Percentiles rank a stretch among this genome's conserved stretches.
Conservation (phyloP, 1,284 basidiomycete species). For the Schizophyllum commune region DNA sequence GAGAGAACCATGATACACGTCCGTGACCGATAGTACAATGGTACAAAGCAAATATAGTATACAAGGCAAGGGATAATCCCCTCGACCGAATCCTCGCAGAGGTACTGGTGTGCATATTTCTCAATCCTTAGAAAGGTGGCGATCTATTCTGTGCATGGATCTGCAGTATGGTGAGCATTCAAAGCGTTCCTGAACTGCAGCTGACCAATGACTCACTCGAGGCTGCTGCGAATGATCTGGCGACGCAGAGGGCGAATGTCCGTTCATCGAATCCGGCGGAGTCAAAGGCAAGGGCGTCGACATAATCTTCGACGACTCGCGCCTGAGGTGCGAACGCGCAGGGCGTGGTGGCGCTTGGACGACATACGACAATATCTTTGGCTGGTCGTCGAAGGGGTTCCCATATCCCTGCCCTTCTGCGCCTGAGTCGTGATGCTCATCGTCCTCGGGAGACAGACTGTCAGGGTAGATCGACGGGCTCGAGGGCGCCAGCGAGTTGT, state of each 20-base stretch:
- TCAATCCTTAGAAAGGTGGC: no score
- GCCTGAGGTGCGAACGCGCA: constrained; percentile 34
- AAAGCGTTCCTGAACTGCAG: no score
- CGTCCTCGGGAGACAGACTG: constrained; percentile 34
- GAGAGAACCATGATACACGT: no score
- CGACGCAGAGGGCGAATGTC: constrained; percentile 20
- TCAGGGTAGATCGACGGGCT: constrained; percentile 55
- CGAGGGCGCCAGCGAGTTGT: constrained; percentile 29
- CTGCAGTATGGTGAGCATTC: no score
- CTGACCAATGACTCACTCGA: no score
- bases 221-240: constrained; percentile 13
- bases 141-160: no score
- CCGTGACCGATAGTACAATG: no score
- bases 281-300: constrained; percentile 23
- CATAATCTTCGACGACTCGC: constrained; percentile 18
- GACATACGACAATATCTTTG: constrained; percentile 16
- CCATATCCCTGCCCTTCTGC: neutral
- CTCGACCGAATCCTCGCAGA: no score
- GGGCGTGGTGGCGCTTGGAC: constrained; percentile 30
- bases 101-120: no score
- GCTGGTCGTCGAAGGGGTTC: neutral
- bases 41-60: no score
- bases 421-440: constrained; percentile 15
- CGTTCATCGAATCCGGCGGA: constrained; percentile 34
- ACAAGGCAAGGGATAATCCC: no score